Evolutionary conservation across 371 early-diverging fungal genomes (phyloP).

Genomic region (Mortierella sp.): DNA sequence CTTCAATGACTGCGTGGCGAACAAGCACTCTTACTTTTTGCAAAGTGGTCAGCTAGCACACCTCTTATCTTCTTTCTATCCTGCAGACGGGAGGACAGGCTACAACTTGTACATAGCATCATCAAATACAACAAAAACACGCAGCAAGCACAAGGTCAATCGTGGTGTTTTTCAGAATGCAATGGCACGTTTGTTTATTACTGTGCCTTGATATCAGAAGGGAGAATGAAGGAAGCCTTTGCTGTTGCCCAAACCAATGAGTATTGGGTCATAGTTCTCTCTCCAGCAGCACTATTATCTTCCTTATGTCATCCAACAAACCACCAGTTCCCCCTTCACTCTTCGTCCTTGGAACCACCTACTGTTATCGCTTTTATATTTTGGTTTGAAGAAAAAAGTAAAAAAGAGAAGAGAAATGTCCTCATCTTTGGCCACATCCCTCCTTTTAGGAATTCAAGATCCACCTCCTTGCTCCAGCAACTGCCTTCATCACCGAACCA

Average conservation of each 20-base stretch:
- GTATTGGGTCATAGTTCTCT: not conserved
- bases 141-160: not conserved
- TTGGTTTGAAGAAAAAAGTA: slow-evolving; percentile 13
- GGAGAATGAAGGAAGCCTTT: too few relatives aligned
- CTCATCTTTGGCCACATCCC: slow-evolving; percentile 57
- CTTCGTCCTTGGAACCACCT: not conserved
- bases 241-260: not conserved
- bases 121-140: not conserved
- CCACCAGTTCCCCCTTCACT: not conserved
- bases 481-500: slow-evolving; percentile 47
- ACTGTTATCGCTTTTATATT: not conserved
- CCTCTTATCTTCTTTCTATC: not conserved
- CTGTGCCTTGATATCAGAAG: not conserved
- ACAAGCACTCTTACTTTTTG: too few relatives aligned
- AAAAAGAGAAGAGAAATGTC: slow-evolving; percentile 30
- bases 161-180: not conserved
- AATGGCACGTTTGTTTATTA: not conserved
- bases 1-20: not conserved
- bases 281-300: not conserved
- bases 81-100: not conserved
- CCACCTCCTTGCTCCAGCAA: slow-evolving; percentile 19
- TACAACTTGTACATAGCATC: too few relatives aligned
- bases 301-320: not conserved
- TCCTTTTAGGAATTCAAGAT: slow-evolving; percentile 57
- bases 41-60: not conserved